Evolutionary conservation across 192 early-diverging fungal species (phyloP).

Genomic region (Rhizoclosmatium sp.): DNA sequence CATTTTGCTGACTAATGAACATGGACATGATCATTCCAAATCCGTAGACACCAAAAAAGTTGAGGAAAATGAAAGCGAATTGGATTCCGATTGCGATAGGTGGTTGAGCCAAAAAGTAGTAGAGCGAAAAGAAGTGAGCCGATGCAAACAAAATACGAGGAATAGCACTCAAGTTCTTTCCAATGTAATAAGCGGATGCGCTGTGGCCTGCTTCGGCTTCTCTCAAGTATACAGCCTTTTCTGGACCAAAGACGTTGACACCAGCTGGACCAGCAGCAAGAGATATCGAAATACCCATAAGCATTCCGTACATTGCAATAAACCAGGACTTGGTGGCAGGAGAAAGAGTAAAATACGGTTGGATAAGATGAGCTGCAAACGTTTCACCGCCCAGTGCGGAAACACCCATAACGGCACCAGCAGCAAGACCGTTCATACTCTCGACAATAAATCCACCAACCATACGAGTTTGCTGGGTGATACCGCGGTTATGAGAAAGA

Average conservation of each 20-base stretch:
- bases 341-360: conserved; percentile 18
- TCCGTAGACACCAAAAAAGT: conserved; percentile 48
- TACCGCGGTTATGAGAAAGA: conserved; percentile 43
- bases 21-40: conserved; percentile 41
- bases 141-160: conserved; percentile 40
- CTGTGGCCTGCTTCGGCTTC: conserved; percentile 56
- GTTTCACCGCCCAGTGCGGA: neutral
- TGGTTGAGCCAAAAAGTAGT: conserved; percentile 37
- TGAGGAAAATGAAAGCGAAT: conserved; percentile 39
- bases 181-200: conserved; percentile 35
- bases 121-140: conserved; percentile 42
- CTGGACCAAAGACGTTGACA: conserved; percentile 59
- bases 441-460: conserved; percentile 45
- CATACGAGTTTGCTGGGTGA: conserved; percentile 47
- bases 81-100: conserved; percentile 33
- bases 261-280: conserved; percentile 54
- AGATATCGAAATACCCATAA: conserved; percentile 45
- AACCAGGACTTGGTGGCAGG: conserved; percentile 37
- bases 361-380: neutral
- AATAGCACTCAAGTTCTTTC: conserved; percentile 42
- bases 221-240: conserved; percentile 56
- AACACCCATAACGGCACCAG: conserved; percentile 48
- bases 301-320: conserved; percentile 37
- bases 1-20: conserved; percentile 43
- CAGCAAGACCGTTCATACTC: conserved; percentile 46